phyloP scores from a whole-genome alignment of 768 basidiomycete species.

The Coprinopsis strossmayeri region DNA sequence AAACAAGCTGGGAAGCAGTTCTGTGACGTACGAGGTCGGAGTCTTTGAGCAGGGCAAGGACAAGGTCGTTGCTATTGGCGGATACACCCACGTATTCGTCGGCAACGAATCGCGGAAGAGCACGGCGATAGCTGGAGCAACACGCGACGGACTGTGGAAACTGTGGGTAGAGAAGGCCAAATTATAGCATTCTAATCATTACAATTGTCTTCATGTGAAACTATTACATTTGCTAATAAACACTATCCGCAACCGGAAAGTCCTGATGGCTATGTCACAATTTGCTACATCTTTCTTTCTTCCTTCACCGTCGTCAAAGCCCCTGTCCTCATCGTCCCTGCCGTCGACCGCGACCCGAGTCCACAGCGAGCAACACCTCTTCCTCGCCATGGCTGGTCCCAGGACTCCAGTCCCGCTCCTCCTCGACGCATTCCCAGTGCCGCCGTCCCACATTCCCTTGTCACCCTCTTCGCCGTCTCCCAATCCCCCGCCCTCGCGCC shows the following conservation, averaged over 20 bases:
- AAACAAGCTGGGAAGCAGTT: slow-evolving; percentile 61
- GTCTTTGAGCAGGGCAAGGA: slow-evolving; percentile 52
- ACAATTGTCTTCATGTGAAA: no score
- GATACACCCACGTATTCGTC: slow-evolving; percentile 85
- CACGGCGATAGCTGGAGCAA: slow-evolving; percentile 33
- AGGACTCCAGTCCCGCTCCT: slow-evolving; percentile 21
- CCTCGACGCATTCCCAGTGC: slow-evolving; percentile 34
- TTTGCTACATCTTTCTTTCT: no score
- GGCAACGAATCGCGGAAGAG: slow-evolving; percentile 54
- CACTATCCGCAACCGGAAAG: no score
- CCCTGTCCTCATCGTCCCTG: no score
- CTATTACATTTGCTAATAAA: no score
- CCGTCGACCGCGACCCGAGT: no score
- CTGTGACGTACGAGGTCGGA: slow-evolving; percentile 74
- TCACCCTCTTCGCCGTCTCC: slow-evolving; percentile 21
- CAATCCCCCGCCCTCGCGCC: slow-evolving; percentile 54
- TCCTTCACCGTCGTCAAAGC: no score
- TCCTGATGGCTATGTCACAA: no score
- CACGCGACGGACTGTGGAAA: slow-evolving; percentile 40
- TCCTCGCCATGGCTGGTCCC: not conserved
- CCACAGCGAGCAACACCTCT: not conserved
- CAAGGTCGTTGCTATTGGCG: slow-evolving; percentile 39
- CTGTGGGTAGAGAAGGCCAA: no score
- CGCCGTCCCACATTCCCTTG: slow-evolving; percentile 35
- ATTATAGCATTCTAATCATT: no score